phyloP scores from a whole-genome alignment of 2,329 filamentous ascomycete species.

The Exophiala alcalophila region DNA sequence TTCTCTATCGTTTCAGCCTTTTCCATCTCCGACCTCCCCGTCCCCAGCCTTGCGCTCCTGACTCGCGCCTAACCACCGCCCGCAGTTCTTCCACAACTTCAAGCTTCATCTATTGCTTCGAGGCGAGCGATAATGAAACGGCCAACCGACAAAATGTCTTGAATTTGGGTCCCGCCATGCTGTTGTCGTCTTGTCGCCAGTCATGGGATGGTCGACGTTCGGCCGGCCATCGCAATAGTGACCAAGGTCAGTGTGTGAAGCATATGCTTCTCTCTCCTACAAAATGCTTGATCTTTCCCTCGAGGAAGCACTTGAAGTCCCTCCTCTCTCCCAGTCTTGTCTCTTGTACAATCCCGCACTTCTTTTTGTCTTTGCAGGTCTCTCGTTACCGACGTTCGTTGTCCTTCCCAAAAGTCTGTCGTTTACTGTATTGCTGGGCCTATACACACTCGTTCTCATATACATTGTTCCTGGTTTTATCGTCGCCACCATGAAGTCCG shows the following conservation, averaged over 20 bases:
- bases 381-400: conserved; percentile 30
- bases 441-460: conserved; percentile 15
- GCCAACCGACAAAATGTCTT: conserved; percentile 29
- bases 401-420: conserved; percentile 10
- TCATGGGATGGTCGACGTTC: conserved; percentile 9
- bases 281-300: conserved; percentile 4
- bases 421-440: conserved; percentile 11
- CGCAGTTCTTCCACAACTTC: conserved; percentile 73
- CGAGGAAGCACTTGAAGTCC: not conserved
- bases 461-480: conserved; percentile 7
- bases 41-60: conserved; percentile 13
- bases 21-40: conserved; percentile 6
- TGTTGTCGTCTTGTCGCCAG: not conserved
- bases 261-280: too few relatives aligned
- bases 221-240: too few relatives aligned
- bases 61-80: conserved; percentile 59
- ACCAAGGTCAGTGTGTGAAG: too few relatives aligned
- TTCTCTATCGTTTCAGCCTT: conserved; percentile 27
- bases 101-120: conserved; percentile 36
- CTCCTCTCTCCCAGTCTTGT: not conserved
- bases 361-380: conserved; percentile 39
- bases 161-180: conserved; percentile 12
- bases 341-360: conserved; percentile 38
- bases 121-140: too few relatives aligned
- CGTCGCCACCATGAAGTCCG: conserved; percentile 25